phyloP scores from a whole-genome alignment of 768 basidiomycete species.

The Podaxis rugospora region DNA sequence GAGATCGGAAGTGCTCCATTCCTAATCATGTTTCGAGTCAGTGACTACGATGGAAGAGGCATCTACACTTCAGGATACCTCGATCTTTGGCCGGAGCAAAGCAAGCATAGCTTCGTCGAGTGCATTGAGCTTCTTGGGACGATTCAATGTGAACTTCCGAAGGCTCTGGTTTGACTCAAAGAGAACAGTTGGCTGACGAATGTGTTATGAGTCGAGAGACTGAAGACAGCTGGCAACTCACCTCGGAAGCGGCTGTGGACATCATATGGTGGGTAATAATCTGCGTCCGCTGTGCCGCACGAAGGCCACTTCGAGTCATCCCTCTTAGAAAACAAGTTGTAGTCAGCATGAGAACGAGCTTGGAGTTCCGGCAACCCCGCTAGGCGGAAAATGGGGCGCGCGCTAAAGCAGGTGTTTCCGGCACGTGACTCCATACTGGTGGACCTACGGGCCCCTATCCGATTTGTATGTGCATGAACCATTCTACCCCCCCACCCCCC shows the following conservation, averaged over 20 bases:
- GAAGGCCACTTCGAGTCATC: constrained; percentile 37
- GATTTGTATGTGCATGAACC: constrained; percentile 5
- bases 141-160: constrained; percentile 75
- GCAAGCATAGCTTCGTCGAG: constrained; percentile 77
- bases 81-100: constrained; percentile 65
- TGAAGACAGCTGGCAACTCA: constrained; percentile 18
- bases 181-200: constrained; percentile 44
- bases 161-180: constrained; percentile 64
- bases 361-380: constrained; percentile 5
- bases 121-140: constrained; percentile 77
- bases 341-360: constrained; percentile 24
- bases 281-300: constrained; percentile 34
- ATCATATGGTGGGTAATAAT: constrained; percentile 47
- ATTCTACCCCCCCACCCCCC: constrained; percentile 18
- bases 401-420: background rate
- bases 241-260: constrained; percentile 37
- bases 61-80: constrained; percentile 38
- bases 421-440: background rate
- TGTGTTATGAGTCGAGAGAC: background rate
- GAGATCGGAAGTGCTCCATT: constrained; percentile 71
- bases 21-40: constrained; percentile 35
- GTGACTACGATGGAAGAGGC: constrained; percentile 5
- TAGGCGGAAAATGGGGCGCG: constrained; percentile 1
- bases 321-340: constrained; percentile 26
- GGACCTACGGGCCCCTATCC: background rate